Evolutionary conservation across 805 yeast species (phyloP), one percentile per base, ranked within the genome.

Genomic region (Debaryomyces maramus): DNA sequence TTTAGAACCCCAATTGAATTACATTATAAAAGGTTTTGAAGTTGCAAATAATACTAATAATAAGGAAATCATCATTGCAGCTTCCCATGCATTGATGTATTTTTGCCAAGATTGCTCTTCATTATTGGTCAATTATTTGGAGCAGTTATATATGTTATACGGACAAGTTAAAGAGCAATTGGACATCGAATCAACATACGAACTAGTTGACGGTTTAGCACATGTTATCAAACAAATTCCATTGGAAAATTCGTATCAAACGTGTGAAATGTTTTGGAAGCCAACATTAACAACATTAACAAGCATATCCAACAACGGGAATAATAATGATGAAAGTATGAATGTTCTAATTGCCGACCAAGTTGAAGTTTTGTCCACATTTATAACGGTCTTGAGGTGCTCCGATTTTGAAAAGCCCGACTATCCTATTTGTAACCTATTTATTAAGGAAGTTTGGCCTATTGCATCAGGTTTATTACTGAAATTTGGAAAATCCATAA

Each of bases 81-180:
- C 97, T 0, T 84, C 97, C 0, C 90, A 87, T 61, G 95, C 99
- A 0, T 73, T 93, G 53, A 88, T 88, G 90, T 91, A 81, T 57
- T 88, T 93, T 55, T 90, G 97, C 65, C 85, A 87, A 55, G 99
- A 95, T 63, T 93, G 99, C 55, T 77, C 90, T 0, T 53, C 60
- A 9, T 68, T 81, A 11, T 66, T 93, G 49, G 76, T 81, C 14
- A 75, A 75, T 34, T 87, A 77, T 57, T 67, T 88, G 49, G 88
- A 81, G 39, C 95, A 88, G 58, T 70, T 93, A 41, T 80, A 83
- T 50, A 72, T 78, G 47, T 81, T 93, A 44, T 91, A 88, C 62
- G 76, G 77, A 37, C 68, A 67, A 38, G 68, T 75, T 6, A 68
- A 70, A 36, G 66, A 68, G 26, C 57, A 69, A 20, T 65, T 89